Evolutionary conservation across 345 rosid species (phyloP).

Genomic region (Stellera chamaejasme): DNA sequence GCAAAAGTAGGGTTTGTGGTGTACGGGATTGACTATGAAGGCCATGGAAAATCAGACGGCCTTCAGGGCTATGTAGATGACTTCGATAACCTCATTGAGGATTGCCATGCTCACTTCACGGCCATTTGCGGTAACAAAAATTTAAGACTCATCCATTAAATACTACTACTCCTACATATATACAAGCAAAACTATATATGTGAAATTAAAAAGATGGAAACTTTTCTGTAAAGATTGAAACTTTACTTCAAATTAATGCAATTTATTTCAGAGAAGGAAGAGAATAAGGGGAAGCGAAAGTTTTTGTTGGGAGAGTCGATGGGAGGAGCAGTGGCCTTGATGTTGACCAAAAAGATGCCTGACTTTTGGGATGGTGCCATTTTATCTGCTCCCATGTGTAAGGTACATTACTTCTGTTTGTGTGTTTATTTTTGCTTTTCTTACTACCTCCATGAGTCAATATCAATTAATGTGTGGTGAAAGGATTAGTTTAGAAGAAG

Average conservation of each 20-base stretch:
- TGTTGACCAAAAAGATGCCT: constrained; percentile 34
- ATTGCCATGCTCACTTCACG: constrained; percentile 44
- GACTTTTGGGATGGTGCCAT: constrained; percentile 55
- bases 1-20: constrained; percentile 51
- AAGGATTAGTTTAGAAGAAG: not conserved
- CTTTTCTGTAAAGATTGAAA: too few species aligned
- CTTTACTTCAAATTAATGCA: too few species aligned
- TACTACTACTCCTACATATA: too few species aligned
- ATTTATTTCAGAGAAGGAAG: constrained; percentile 24
- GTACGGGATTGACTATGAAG: constrained; percentile 70
- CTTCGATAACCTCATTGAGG: constrained; percentile 48
- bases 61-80: constrained; percentile 31
- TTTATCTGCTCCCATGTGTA: constrained; percentile 65
- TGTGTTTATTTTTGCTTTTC: not conserved
- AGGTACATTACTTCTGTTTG: constrained; percentile 20
- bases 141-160: too few species aligned
- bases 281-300: constrained; percentile 36
- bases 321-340: constrained; percentile 57
- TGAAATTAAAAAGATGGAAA: too few species aligned
- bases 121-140: constrained; percentile 36
- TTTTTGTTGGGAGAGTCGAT: constrained; percentile 57
- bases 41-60: constrained; percentile 81
- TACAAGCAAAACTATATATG: too few species aligned
- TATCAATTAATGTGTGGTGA: too few species aligned
- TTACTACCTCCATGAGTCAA: not conserved